Conservation (phyloP, 2,329 filamentous ascomycete genomes). For the Botrytis fragariae region DNA sequence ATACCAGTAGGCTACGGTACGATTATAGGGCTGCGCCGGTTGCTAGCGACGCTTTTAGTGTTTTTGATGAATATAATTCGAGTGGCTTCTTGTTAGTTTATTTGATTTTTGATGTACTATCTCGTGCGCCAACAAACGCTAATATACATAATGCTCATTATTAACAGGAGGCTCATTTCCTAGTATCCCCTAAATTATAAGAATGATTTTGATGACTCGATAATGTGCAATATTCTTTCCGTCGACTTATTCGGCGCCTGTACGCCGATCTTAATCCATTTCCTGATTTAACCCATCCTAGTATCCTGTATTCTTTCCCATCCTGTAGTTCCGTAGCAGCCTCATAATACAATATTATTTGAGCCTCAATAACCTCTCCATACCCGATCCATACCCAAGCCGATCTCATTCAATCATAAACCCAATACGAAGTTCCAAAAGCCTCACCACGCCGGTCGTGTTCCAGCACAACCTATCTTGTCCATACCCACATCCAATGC, state of each 20-base stretch:
- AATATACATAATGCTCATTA: not conserved
- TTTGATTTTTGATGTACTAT: not conserved
- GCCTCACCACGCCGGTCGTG: not conserved
- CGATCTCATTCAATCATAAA: not conserved
- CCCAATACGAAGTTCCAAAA: not conserved
- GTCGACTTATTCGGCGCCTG: not conserved
- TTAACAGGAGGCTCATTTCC: not conserved
- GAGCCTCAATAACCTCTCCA: not conserved
- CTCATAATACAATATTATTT: not conserved
- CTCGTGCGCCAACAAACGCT: too few relatives aligned
- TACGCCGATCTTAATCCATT: not conserved
- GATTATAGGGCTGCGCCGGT: not conserved
- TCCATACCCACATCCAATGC: slow-evolving; percentile 41
- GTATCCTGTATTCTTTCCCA: not conserved
- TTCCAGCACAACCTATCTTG: slow-evolving; percentile 30
- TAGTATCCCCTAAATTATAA: not conserved
- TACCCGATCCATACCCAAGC: not conserved
- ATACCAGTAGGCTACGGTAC: not conserved
- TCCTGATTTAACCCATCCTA: not conserved
- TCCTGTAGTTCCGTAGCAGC: not conserved
- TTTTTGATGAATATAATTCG: too few relatives aligned
- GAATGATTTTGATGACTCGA: not conserved
- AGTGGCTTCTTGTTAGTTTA: too few relatives aligned
- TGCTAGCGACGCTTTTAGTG: not conserved
- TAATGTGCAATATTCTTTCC: not conserved